These are phyloP conservation scores for Hypoxylon sp. DNA, from an alignment of 2,329 filamentous ascomycete genomes.

Conservation along the genomic window DNA sequence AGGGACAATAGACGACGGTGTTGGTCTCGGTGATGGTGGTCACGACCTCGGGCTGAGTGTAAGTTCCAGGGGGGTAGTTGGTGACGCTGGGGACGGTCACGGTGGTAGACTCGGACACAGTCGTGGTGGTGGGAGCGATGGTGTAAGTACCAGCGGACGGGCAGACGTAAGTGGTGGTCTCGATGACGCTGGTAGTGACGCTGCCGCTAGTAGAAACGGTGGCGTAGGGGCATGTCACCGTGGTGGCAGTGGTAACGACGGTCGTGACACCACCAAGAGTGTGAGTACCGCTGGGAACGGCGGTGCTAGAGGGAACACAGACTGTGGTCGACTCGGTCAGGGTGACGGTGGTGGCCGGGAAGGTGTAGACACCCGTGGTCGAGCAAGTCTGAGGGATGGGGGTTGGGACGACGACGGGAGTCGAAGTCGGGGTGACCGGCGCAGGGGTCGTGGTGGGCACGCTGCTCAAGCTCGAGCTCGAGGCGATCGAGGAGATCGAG, in stretches of 20 bases:
- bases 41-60: conserved; percentile 72
- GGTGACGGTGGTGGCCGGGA: conserved; percentile 76
- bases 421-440: conserved; percentile 46
- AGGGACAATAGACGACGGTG: conserved; percentile 76
- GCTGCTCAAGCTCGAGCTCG: no score
- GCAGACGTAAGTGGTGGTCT: conserved; percentile 77
- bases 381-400: conserved; percentile 63
- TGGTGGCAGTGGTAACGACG: conserved; percentile 71
- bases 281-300: conserved; percentile 69
- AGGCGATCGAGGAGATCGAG: no score
- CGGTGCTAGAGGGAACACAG: conserved; percentile 68
- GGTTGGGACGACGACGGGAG: conserved; percentile 60
- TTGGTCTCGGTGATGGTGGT: conserved; percentile 75
- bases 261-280: conserved; percentile 78
- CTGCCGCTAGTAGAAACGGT: conserved; percentile 67
- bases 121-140: conserved; percentile 73
- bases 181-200: conserved; percentile 72
- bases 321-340: conserved; percentile 73
- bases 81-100: conserved; percentile 72
- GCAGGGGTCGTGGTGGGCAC: conserved; percentile 41
- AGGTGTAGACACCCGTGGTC: conserved; percentile 77
- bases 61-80: conserved; percentile 73
- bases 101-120: conserved; percentile 61
- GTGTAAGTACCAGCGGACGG: conserved; percentile 78
- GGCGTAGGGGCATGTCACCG: conserved; percentile 74